Percentiles rank a stretch among this genome's conserved stretches.
These are phyloP conservation scores for Chalciporus piperatus DNA, from an alignment of 768 basidiomycete species.

Conservation along the genomic window DNA sequence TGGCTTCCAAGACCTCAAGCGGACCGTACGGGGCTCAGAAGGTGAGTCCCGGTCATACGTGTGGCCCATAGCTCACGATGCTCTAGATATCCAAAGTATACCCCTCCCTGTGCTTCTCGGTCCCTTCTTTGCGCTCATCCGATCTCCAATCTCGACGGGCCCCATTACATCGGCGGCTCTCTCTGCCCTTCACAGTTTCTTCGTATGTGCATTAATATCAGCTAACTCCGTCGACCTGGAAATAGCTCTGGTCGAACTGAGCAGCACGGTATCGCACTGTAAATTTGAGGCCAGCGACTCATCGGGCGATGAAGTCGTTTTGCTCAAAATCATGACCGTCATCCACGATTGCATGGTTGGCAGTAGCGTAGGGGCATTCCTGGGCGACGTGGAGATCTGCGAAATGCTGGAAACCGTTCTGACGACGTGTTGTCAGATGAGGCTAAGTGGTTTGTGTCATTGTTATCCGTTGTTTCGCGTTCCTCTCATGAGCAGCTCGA, in stretches of 20 bases:
- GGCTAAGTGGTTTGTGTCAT: constrained; percentile 76
- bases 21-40: constrained; percentile 64
- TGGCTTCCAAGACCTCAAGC: constrained; percentile 84
- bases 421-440: constrained; percentile 95
- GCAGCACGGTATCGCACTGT: constrained; percentile 89
- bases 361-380: constrained; percentile 54
- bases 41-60: constrained; percentile 40
- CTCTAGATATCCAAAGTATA: constrained; percentile 56
- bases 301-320: constrained; percentile 95
- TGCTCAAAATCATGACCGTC: constrained; percentile 87
- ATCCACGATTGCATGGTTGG: constrained; percentile 81
- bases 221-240: constrained; percentile 55
- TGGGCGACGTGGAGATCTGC: constrained; percentile 93
- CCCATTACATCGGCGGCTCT: constrained; percentile 96
- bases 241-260: constrained; percentile 74
- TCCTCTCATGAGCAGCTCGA: constrained; percentile 16
- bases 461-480: constrained; percentile 3
- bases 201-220: constrained; percentile 72
- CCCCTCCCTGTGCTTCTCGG: constrained; percentile 64
- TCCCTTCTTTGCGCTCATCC: constrained; percentile 91
- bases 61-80: constrained; percentile 14
- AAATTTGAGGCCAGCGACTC: constrained; percentile 98
- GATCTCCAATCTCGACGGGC: constrained; percentile 92
- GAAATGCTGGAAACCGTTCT: constrained; percentile 98
- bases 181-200: constrained; percentile 83